Evolutionary conservation across 169 alveolate species (phyloP), one percentile per base, ranked within the genome.

Genomic region (Plasmodium coatneyi): DNA sequence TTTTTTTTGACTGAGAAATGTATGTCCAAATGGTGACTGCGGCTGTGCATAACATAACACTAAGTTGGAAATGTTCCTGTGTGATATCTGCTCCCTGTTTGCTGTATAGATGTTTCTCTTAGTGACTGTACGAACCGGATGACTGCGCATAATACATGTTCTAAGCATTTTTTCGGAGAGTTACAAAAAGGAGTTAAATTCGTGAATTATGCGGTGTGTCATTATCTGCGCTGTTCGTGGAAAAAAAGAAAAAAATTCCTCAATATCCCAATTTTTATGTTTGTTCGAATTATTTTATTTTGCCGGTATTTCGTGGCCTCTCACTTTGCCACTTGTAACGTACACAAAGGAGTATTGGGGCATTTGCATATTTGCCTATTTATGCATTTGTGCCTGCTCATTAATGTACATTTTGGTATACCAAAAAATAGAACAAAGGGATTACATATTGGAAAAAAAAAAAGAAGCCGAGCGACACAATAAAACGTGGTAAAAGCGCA

Each of bases 1-100:
- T 39, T 56, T 86, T 74, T 86, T 86, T 36, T 86, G 80, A 86
- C 41, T 74, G 71, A 36, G 80, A 56, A 86, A 86, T 74, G 71
- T 34, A 49, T 14, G 80, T 52, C 72, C 84, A 49, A 32, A 46
- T 32, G 76, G 66, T 86, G 41, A 39, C 19, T 71, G 66, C 80
- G 16, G 32, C 19, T 71, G 41, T 34, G 80, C 43, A 54, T 76
- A 76, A 78, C 93, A 86, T 76, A 71, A 56, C 30, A 76, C 84
- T 16, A 74, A 39, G 36, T 32, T 86, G 78, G 84, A 72, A 76
- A 86, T 19, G 49, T 72, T 12, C 66, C 32, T 86, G 34, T 52
- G 36, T 34, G 46, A 74, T 32, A 49, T 32, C 43, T 76, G 32
- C 30, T 32, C 6, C 19, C 43, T 34, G 49, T 74, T 86, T 32